Evolutionary conservation across 345 rosid species (phyloP).

Genomic region (Rhodomyrtus tomentosa): DNA sequence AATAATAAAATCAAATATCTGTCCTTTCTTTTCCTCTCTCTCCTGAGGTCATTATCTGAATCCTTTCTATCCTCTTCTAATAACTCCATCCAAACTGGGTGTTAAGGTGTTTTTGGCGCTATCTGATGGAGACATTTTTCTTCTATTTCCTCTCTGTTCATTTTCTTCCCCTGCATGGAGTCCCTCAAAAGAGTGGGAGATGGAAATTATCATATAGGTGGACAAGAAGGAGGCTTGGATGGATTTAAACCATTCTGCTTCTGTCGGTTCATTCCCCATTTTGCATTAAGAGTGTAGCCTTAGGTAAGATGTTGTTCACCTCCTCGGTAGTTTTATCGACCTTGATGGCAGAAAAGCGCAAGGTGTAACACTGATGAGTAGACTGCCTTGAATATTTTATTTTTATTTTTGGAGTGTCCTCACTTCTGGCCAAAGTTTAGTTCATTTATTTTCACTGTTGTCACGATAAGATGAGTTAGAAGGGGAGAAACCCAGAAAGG

Average conservation of each 20-base stretch:
- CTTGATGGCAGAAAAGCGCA: not conserved
- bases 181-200: not conserved
- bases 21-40: not conserved
- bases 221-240: not conserved
- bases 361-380: not conserved
- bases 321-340: not conserved
- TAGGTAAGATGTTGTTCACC: not conserved
- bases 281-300: not conserved
- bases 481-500: not conserved
- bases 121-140: not conserved
- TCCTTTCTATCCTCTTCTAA: not conserved
- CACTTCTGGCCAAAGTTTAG: not conserved
- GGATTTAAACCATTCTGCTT: not conserved
- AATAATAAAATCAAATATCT: not conserved
- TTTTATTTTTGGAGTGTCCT: not conserved
- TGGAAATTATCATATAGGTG: not conserved
- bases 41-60: not conserved
- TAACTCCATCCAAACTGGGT: not conserved
- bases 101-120: not conserved
- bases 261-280: not conserved
- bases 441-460: not conserved
- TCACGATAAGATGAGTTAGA: not conserved
- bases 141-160: not conserved
- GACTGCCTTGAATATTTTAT: not conserved
- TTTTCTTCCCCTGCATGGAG: not conserved